These are phyloP conservation scores for Geotrichum ghanense DNA, from an alignment of 805 yeast species.

Conservation along the genomic window DNA sequence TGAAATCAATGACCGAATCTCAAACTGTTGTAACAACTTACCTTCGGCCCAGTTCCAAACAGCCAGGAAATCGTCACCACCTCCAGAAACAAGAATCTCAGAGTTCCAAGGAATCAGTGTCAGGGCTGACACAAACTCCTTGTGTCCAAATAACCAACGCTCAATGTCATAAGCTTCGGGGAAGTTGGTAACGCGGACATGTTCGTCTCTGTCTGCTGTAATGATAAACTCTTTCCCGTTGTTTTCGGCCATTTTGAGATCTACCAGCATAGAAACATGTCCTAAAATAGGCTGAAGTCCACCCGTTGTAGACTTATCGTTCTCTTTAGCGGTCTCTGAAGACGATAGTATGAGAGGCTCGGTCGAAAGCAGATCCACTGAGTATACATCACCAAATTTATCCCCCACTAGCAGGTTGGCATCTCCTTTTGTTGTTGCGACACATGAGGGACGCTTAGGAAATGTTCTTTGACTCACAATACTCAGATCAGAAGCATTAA, in stretches of 20 bases:
- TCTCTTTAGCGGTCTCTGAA: constrained; percentile 7
- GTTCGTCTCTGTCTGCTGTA: constrained; percentile 93
- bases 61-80: constrained; percentile 72
- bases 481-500: constrained; percentile 31
- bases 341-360: constrained; percentile 27
- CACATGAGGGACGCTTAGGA: constrained; percentile 88
- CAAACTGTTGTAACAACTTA: constrained; percentile 36
- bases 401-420: constrained; percentile 61
- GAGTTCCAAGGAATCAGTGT: constrained; percentile 41
- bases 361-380: constrained; percentile 23
- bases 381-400: constrained; percentile 91
- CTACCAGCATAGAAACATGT: constrained; percentile 95
- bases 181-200: constrained; percentile 69
- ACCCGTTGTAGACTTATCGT: constrained; percentile 20
- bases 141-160: constrained; percentile 78
- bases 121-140: constrained; percentile 65
- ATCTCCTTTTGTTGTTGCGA: constrained; percentile 45
- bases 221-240: constrained; percentile 45
- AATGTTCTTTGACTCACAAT: constrained; percentile 59
- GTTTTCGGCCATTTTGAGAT: constrained; percentile 38
- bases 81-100: constrained; percentile 60
- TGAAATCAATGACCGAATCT: constrained; percentile 32
- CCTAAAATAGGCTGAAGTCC: constrained; percentile 66
- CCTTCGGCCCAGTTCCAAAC: constrained; percentile 72
- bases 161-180: constrained; percentile 73